These are phyloP conservation scores for Lentinula edodes DNA, from an alignment of 768 basidiomycete genomes.

Conservation along the genomic window DNA sequence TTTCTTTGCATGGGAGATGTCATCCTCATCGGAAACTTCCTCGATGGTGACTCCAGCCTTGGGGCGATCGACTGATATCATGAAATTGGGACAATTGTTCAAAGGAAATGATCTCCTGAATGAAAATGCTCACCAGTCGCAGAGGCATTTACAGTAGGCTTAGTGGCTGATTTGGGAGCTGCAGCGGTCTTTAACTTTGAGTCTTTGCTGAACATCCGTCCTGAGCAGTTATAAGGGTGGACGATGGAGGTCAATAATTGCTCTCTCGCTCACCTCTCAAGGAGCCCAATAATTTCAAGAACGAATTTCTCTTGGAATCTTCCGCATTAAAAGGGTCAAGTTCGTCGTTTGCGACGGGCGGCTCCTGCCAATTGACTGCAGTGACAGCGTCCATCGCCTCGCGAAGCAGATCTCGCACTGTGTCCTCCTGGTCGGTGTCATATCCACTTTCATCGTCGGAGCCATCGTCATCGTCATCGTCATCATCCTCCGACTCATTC, in stretches of 20 bases:
- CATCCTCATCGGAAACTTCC: conserved; percentile 62
- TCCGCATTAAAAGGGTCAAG: conserved; percentile 43
- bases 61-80: conserved; percentile 18
- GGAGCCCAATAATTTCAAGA: conserved; percentile 70
- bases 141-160: background rate
- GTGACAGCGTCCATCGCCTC: conserved; percentile 72
- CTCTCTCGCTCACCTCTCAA: conserved; percentile 49
- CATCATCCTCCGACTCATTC: conserved; percentile 30
- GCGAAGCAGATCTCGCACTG: conserved; percentile 51
- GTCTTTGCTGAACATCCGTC: conserved; percentile 56
- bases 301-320: conserved; percentile 65
- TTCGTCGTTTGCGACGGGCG: conserved; percentile 28
- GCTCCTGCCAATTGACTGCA: conserved; percentile 56
- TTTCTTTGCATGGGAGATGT: conserved; percentile 37
- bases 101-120: background rate
- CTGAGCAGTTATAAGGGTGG: conserved; percentile 24
- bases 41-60: conserved; percentile 50
- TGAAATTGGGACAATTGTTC: conserved; percentile 4
- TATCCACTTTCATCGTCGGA: conserved; percentile 43
- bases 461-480: conserved; percentile 25
- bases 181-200: conserved; percentile 34
- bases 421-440: conserved; percentile 67
- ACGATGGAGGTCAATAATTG: conserved; percentile 1
- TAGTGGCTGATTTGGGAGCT: background rate
- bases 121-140: background rate